These are phyloP conservation scores for Daldinia eschscholtzii DNA, from an alignment of 2,329 filamentous ascomycete species.

Conservation along the genomic window DNA sequence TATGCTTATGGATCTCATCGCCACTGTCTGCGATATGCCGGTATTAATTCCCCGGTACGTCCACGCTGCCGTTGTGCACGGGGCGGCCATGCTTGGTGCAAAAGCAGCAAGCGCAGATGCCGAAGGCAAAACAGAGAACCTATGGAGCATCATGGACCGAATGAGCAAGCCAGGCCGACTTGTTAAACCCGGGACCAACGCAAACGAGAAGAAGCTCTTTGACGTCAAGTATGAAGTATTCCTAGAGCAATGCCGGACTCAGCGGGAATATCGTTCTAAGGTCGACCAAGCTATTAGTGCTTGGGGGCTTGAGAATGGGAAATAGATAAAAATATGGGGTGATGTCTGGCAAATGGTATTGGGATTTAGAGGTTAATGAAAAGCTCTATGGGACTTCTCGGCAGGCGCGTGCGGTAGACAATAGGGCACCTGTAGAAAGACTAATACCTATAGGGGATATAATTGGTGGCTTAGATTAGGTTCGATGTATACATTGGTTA, in stretches of 20 bases:
- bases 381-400: conserved; percentile 12
- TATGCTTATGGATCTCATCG: conserved; percentile 90
- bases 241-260: conserved; percentile 88
- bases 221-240: conserved; percentile 96
- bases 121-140: conserved; percentile 82
- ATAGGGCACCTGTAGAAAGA: conserved; percentile 23
- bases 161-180: conserved; percentile 95
- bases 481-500: not conserved
- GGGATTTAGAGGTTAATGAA: conserved; percentile 9
- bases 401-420: conserved; percentile 7
- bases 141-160: conserved; percentile 98
- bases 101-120: conserved; percentile 91
- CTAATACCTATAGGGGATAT: not conserved
- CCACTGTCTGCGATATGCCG: conserved; percentile 90
- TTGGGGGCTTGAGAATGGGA: conserved; percentile 49
- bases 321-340: conserved; percentile 21
- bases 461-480: conserved; percentile 5
- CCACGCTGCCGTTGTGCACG: conserved; percentile 94
- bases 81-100: conserved; percentile 97
- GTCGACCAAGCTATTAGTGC: conserved; percentile 73
- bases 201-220: conserved; percentile 81
- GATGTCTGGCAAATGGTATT: not conserved
- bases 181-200: conserved; percentile 79
- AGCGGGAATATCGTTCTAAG: conserved; percentile 83
- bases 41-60: conserved; percentile 95